These are phyloP conservation scores for Heteromeles arbutifolia DNA, from an alignment of 306 rosid genomes.

Conservation along the genomic window DNA sequence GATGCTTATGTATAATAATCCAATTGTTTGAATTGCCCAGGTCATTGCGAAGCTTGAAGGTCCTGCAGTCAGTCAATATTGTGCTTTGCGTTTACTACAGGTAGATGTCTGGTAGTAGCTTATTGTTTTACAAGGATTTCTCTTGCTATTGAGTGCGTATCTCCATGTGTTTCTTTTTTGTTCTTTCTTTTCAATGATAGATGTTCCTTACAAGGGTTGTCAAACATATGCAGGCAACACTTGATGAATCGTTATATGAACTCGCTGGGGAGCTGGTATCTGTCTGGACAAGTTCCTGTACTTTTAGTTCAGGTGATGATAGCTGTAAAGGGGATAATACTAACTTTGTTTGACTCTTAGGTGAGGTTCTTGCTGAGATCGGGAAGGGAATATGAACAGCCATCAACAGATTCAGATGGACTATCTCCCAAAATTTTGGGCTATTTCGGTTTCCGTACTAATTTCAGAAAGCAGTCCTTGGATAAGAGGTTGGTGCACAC, in stretches of 20 bases:
- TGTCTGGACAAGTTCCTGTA: conserved; percentile 9
- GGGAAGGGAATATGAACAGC: conserved; percentile 78
- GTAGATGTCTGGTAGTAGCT: conserved; percentile 25
- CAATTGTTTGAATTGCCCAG: conserved; percentile 39
- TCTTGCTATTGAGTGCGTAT: not conserved
- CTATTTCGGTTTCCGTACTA: conserved; percentile 77
- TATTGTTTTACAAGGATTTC: not conserved
- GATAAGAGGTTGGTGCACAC: conserved; percentile 55
- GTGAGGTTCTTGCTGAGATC: conserved; percentile 97
- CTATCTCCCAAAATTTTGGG: conserved; percentile 86
- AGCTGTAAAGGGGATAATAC: conserved; percentile 11
- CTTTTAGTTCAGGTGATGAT: conserved; percentile 3
- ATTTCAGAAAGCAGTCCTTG: conserved; percentile 53
- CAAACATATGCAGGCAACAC: conserved; percentile 70
- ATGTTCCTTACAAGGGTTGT: conserved; percentile 21
- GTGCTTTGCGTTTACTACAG: conserved; percentile 85
- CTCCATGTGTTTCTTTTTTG: not conserved
- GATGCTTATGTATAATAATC: conserved; percentile 4
- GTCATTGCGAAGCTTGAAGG: conserved; percentile 99
- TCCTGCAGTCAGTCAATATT: conserved; percentile 94
- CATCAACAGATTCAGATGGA: conserved; percentile 59
- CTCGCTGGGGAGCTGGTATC: conserved; percentile 98
- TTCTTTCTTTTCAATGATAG: not conserved
- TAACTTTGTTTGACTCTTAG: conserved; percentile 37
- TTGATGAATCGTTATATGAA: conserved; percentile 90